Base-by-base conservation (phyloP, 495 filamentous ascomycete genomes). In the Neurospora sp. region DNA sequence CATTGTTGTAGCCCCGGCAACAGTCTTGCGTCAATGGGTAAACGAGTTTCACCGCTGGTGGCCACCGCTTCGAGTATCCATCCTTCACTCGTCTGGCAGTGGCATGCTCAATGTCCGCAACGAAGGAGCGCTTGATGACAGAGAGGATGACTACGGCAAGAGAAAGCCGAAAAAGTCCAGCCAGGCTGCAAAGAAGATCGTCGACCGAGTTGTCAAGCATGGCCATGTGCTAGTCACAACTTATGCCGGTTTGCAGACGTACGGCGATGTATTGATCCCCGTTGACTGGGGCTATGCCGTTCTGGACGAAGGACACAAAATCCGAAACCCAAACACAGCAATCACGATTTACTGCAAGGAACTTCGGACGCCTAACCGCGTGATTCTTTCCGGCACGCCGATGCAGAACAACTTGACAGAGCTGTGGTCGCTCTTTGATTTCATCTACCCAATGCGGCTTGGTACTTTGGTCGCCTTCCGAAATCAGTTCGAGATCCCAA, bases 371-470 rank as follows among this genome's bases (percentile, higher is more conserved):
- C 86, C 90, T 4, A 94, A 98, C 78, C 90, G 96, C 37, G 85
- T 98, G 69, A 98, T 99, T 73, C 84, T 98, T 6, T 98, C 96
- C 0, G 96, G 96, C 8, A 99, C 96, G 1, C 96, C 96, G 1
- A 97, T 99, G 77, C 96, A 99, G 80, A 99, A 99, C 82, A 99
- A 98, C 79, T 91, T 99, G 22, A 86, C 97, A 8, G 96, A 99
- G 78, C 86, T 99, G n/a, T 99, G 96, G 96, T 98, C 96, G 0
- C 88, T 99, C 8, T 97, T 98, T 76, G 96, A 99, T 78, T 99
- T 98, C 77, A 89, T 98, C 71, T 97, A 92, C 75, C 96, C 96
- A 0, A 97, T 98, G 92, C 92, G 93, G 40, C 84, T 99, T 12
- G 96, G 96, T 0, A 98, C 92, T 0, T 86, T 99, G 16, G 92